Evolutionary conservation across 139 green algal species (phyloP).

Genomic region (Picochlorum sp.): DNA sequence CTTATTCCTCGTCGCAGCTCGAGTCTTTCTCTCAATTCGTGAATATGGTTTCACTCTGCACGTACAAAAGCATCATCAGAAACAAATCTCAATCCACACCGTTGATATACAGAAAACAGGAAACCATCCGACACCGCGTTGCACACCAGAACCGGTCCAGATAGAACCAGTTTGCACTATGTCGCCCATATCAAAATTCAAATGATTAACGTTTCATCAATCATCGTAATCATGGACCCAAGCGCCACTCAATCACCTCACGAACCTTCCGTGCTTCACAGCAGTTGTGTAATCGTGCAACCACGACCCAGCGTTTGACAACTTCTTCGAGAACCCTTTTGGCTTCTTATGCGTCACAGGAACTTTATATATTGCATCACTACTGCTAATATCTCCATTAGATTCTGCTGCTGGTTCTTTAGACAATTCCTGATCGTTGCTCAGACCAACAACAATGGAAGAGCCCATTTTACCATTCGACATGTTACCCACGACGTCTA

Average conservation of each 20-base stretch:
- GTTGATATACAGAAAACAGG: too few relatives aligned
- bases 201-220: too few relatives aligned
- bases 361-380: neutral
- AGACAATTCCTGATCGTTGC: too few relatives aligned
- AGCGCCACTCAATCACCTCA: neutral
- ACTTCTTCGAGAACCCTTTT: neutral
- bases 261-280: conserved; percentile 30
- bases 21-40: conserved; percentile 39
- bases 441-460: too few relatives aligned
- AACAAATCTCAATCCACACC: too few relatives aligned
- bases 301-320: conserved; percentile 26
- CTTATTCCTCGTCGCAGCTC: conserved; percentile 63
- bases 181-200: too few relatives aligned
- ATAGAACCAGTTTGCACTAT: too few relatives aligned
- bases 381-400: neutral
- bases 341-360: neutral
- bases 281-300: conserved; percentile 61
- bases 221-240: too few relatives aligned
- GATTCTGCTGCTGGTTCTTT: neutral
- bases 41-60: conserved; percentile 46
- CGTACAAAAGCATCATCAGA: neutral
- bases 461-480: too few relatives aligned
- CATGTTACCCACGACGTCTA: too few relatives aligned
- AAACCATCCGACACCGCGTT: too few relatives aligned
- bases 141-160: too few relatives aligned